phyloP scores from a whole-genome alignment of 1,284 basidiomycete genomes.

The Naganishia liquefaciens region DNA sequence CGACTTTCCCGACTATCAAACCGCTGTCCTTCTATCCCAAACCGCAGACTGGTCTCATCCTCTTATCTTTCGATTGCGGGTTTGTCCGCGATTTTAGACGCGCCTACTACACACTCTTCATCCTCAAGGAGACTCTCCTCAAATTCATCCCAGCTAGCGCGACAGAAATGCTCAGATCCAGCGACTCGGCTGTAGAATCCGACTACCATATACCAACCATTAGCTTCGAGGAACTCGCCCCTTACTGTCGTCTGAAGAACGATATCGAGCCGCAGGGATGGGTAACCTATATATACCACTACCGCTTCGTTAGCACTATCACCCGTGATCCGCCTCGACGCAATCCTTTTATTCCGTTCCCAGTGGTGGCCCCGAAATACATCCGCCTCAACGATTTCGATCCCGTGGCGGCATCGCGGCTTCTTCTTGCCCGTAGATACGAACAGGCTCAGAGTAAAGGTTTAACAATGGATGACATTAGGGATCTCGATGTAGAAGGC shows the following conservation, averaged over 20 bases:
- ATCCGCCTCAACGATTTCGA: slow-evolving; percentile 51
- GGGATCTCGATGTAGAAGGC: slow-evolving; percentile 7
- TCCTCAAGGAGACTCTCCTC: slow-evolving; percentile 44
- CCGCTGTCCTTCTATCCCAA: slow-evolving; percentile 45
- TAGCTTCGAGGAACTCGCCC: slow-evolving; percentile 43
- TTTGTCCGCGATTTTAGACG: slow-evolving; percentile 17
- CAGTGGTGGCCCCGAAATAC: slow-evolving; percentile 21
- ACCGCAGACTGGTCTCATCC: slow-evolving; percentile 47
- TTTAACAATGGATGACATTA: slow-evolving; percentile 5
- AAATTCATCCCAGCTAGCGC: slow-evolving; percentile 46
- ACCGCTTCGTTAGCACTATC: slow-evolving; percentile 40
- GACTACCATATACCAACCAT: slow-evolving; percentile 41
- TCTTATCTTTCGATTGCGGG: slow-evolving; percentile 44
- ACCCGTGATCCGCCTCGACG: slow-evolving; percentile 16
- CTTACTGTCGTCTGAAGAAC: slow-evolving; percentile 46
- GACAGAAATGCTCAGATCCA: slow-evolving; percentile 39
- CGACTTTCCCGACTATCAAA: slow-evolving; percentile 41
- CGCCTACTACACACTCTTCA: slow-evolving; percentile 42
- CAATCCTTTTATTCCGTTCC: slow-evolving; percentile 1
- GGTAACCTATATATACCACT: slow-evolving; percentile 51
- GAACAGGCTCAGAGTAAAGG: slow-evolving; percentile 8
- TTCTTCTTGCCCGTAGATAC: slow-evolving; percentile 35
- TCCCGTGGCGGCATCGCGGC: slow-evolving; percentile 42
- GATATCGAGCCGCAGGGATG: slow-evolving; percentile 42
- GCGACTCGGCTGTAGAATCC: neutral